Evolutionary conservation across 2,329 filamentous ascomycete genomes (phyloP), one percentile per base, ranked within the genome.

Genomic region (Karstenula rhodostoma): DNA sequence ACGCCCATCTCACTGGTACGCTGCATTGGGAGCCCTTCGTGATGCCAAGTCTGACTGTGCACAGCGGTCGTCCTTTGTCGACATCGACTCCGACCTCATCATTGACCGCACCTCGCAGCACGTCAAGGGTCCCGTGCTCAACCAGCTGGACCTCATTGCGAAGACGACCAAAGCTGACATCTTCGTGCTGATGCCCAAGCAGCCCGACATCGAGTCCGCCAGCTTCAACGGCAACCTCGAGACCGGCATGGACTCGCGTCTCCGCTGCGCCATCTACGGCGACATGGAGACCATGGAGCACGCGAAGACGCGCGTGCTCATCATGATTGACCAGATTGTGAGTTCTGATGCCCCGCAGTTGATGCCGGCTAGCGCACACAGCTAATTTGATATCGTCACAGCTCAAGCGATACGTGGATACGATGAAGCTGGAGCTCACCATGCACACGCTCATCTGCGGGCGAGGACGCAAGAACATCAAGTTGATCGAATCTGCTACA

Each of bases 261-360:
- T 96, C 83, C 89, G 94, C 74, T 90, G 97, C 62, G 91, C 93
- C 70, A 96, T 99, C 66, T 99, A 95, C 72, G 94, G 95, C 57
- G 95, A 99, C 76, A 90, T 95, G 79, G 89, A 98, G 81, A 97
- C 93, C 67, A 91, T 93, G 29, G 95, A 99, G 79, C 94, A 98
- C 79, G 95, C 95, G 57, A 99, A 99, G 85, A 97, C 94, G 19
- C 88, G 95, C 67, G 89, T 97, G 43, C 83, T 99, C 77, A 96
- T 98, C 78, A 95, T 97, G 85, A 98, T 99, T 75, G 95, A 99
- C 78, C 92, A 93, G 79, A 87, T 96, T 82, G 92, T 95, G 85
- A 73, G 85, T 79, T 61, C 60, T 48, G 42, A 13, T 61, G 52
- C 67, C 64, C 71, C 65, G 62, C 67, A 61, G 56, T 62, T 62